Percentiles rank a stretch among this genome's conserved stretches.
Conservation (phyloP, 75 land plant genomes). For the Picea glauca region DNA sequence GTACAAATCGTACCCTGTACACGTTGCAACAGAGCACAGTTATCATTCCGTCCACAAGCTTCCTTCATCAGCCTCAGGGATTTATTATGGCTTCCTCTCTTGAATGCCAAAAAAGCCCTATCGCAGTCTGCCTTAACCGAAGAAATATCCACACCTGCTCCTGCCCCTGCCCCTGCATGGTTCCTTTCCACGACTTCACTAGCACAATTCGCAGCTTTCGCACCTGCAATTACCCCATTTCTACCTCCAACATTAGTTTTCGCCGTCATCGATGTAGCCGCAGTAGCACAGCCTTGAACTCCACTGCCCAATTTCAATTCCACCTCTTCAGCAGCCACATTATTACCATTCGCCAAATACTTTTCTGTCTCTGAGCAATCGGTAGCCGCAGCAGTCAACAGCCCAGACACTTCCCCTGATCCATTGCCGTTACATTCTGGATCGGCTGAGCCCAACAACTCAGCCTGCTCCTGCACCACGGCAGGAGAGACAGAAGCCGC, state of each 20-base stretch:
- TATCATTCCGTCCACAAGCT: conserved; percentile 29
- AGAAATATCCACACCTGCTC: conserved; percentile 9
- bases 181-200: not conserved
- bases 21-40: conserved; percentile 51
- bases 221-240: conserved; percentile 3
- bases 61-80: conserved; percentile 76
- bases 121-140: conserved; percentile 70
- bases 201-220: not conserved
- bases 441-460: not conserved
- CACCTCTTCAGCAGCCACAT: not conserved
- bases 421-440: not conserved
- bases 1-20: conserved; percentile 66
- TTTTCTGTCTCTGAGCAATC: not conserved
- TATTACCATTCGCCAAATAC: not conserved
- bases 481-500: not conserved
- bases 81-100: conserved; percentile 79
- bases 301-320: not conserved
- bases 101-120: conserved; percentile 60
- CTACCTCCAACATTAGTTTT: not conserved
- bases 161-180: not conserved
- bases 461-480: conserved; percentile 1
- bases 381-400: not conserved
- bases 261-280: not conserved
- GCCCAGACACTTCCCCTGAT: conserved; percentile 5
- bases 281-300: not conserved